These are phyloP conservation scores for Penicillium sp. DNA, from an alignment of 2,329 filamentous ascomycete species.

Conservation along the genomic window DNA sequence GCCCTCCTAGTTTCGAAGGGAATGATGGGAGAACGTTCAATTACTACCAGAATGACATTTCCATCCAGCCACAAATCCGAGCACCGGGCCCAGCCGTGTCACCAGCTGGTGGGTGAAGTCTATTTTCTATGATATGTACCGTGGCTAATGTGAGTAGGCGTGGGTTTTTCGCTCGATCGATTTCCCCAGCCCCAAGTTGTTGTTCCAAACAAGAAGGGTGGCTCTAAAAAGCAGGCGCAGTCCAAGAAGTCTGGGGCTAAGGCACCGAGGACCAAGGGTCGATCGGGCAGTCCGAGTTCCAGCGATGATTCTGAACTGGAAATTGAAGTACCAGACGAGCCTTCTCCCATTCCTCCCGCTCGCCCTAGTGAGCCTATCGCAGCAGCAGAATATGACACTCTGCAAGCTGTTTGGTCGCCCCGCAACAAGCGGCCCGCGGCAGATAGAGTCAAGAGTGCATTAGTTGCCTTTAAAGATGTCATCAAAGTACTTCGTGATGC, in stretches of 20 bases:
- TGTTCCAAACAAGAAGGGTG: conserved; percentile 15
- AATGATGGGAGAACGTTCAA: conserved; percentile 24
- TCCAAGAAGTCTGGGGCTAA: conserved; percentile 12
- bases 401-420: conserved; percentile 57
- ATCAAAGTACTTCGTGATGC: conserved; percentile 55
- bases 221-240: conserved; percentile 19
- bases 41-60: conserved; percentile 27
- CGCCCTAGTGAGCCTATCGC: conserved; percentile 50
- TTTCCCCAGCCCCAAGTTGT: conserved; percentile 9
- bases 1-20: conserved; percentile 24
- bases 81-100: neutral
- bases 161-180: neutral
- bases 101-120: neutral
- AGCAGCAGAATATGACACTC: conserved; percentile 53
- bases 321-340: conserved; percentile 48
- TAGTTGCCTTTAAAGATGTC: conserved; percentile 55
- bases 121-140: neutral
- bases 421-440: conserved; percentile 47
- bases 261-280: conserved; percentile 23
- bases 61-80: conserved; percentile 16
- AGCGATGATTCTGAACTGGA: conserved; percentile 47
- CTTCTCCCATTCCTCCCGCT: conserved; percentile 49
- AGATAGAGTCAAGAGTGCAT: conserved; percentile 50
- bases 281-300: conserved; percentile 47
- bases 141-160: neutral